Conservation (phyloP, 257 asterid genomes). For the Scutellaria baicalensis region DNA sequence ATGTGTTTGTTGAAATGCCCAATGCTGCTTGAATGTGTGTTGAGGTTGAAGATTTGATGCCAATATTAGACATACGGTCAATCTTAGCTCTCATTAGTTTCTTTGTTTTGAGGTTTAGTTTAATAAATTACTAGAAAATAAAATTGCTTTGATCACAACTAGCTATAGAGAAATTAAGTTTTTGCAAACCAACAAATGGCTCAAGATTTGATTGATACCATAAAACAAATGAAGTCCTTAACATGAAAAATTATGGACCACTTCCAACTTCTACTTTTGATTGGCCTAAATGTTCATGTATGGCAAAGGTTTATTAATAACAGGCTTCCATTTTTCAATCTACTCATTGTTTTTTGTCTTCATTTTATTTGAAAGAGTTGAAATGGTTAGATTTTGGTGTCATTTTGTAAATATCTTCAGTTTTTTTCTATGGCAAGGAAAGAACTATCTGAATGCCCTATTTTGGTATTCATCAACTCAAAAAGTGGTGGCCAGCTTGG, state of each 20-base stretch:
- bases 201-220: too few relatives aligned
- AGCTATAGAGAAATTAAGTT: not conserved
- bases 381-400: too few relatives aligned
- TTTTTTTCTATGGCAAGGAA: too few relatives aligned
- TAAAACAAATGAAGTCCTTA: slow-evolving; percentile 12
- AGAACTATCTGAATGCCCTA: slow-evolving; percentile 70
- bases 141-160: not conserved
- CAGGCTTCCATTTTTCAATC: too few relatives aligned
- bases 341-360: too few relatives aligned
- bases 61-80: not conserved
- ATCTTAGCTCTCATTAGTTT: not conserved
- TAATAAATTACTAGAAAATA: not conserved
- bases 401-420: too few relatives aligned
- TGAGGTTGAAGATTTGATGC: not conserved
- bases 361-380: too few relatives aligned
- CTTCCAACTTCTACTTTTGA: too few relatives aligned
- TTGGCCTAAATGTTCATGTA: too few relatives aligned
- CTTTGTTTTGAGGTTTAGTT: not conserved
- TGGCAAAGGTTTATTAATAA: too few relatives aligned
- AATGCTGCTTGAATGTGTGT: not conserved
- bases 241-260: too few relatives aligned
- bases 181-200: too few relatives aligned
- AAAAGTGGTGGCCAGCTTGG: slow-evolving; percentile 97
- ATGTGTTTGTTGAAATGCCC: slow-evolving; percentile 14
- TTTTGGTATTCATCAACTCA: slow-evolving; percentile 81